Evolutionary conservation across 805 yeast species (phyloP).

Genomic region (Kodamaea leandrae): DNA sequence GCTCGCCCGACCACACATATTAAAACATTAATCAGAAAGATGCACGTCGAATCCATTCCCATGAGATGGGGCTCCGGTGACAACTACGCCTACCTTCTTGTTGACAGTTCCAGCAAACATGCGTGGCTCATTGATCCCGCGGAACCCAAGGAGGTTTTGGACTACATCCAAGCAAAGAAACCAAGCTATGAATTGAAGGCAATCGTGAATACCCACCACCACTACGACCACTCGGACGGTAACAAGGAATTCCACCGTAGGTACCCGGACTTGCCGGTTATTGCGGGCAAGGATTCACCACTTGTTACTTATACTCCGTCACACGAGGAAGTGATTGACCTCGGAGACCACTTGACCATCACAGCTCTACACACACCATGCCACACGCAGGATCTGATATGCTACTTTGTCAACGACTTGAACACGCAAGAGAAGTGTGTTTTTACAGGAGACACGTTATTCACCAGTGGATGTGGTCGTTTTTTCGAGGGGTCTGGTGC

Average conservation of each 20-base stretch:
- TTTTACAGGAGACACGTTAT: conserved; percentile 94
- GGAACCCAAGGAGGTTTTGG: conserved; percentile 60
- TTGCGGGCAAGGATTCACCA: conserved; percentile 84
- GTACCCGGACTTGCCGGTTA: conserved; percentile 55
- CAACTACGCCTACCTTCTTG: conserved; percentile 79
- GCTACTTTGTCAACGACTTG: conserved; percentile 73
- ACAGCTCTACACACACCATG: conserved; percentile 94
- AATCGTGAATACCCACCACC: conserved; percentile 95
- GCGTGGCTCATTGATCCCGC: conserved; percentile 95
- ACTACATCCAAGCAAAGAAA: conserved; percentile 43
- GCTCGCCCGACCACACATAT: neutral
- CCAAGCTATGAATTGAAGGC: conserved; percentile 56
- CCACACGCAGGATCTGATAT: conserved; percentile 94
- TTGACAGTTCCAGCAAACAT: conserved; percentile 61
- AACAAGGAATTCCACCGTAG: conserved; percentile 47
- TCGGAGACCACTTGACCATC: conserved; percentile 65
- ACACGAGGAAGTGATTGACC: conserved; percentile 55
- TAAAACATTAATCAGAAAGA: conserved; percentile 39
- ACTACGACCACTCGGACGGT: conserved; percentile 92
- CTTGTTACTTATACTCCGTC: conserved; percentile 68
- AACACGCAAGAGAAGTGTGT: conserved; percentile 66
- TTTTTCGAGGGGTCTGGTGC: conserved; percentile 88
- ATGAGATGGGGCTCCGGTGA: conserved; percentile 97
- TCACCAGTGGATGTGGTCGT: conserved; percentile 93
- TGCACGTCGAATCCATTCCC: conserved; percentile 81